A percentile compares a stretch with the other conserved stretches of the same genome.
Conservation (phyloP, 106 monocot species). For the Iris macrosiphon region DNA sequence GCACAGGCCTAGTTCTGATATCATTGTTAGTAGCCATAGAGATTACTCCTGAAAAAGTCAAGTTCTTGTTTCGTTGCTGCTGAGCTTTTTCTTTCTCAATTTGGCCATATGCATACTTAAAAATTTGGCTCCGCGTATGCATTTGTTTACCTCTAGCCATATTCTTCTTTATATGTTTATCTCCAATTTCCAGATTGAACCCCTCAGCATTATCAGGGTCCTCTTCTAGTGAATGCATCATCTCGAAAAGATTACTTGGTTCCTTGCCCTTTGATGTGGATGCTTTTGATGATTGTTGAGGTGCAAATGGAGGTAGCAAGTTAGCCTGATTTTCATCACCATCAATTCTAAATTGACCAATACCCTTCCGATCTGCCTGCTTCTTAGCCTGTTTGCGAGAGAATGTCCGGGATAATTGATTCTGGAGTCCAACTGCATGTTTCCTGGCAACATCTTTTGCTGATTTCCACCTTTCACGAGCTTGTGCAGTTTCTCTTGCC, state of each 20-base stretch:
- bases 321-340: neutral
- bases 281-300: constrained; percentile 9
- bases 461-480: constrained; percentile 54
- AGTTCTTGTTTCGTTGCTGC: constrained; percentile 53
- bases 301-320: neutral
- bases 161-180: constrained; percentile 41
- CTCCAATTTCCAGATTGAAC: constrained; percentile 41
- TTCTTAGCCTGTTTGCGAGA: constrained; percentile 17
- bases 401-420: constrained; percentile 38
- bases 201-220: constrained; percentile 40
- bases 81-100: constrained; percentile 80
- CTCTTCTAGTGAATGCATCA: constrained; percentile 47
- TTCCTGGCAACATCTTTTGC: constrained; percentile 44
- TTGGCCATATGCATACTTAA: constrained; percentile 83
- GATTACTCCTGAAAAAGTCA: constrained; percentile 69
- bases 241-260: constrained; percentile 26
- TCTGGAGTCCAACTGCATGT: constrained; percentile 31
- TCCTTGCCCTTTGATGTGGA: constrained; percentile 22
- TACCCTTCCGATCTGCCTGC: constrained; percentile 2
- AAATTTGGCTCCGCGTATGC: constrained; percentile 73
- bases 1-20: constrained; percentile 48
- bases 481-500: constrained; percentile 33
- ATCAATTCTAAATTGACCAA: constrained; percentile 2
- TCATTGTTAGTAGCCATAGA: constrained; percentile 58
- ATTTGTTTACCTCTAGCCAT: constrained; percentile 48